Conservation (phyloP, 345 rosid species). For the Salix udensis region DNA sequence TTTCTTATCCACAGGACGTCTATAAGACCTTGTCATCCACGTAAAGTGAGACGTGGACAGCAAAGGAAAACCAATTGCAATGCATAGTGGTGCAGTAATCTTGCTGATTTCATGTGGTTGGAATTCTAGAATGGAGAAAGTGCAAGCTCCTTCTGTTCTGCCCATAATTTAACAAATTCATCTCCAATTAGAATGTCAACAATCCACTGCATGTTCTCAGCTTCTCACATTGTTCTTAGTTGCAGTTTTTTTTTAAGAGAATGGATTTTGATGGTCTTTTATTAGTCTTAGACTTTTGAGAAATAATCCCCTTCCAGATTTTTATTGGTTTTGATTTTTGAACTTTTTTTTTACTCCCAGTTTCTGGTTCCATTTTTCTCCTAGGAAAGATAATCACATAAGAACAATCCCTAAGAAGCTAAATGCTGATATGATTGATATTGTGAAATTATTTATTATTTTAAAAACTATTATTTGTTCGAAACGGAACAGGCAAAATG, state of each 20-base stretch:
- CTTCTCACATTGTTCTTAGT: conserved; percentile 25
- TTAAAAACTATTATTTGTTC: no score
- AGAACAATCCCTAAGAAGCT: conserved; percentile 71
- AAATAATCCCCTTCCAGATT: no score
- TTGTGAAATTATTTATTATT: no score
- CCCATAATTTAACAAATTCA: conserved; percentile 81
- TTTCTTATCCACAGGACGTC: conserved; percentile 63
- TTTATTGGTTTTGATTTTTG: no score
- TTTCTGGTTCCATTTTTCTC: no score
- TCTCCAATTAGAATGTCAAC: no score
- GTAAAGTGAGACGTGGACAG: conserved; percentile 77
- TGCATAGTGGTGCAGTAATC: conserved; percentile 75
- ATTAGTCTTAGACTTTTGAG: no score
- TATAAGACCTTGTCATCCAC: conserved; percentile 78
- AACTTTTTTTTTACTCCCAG: no score
- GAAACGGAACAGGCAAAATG: no score
- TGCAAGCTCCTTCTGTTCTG: conserved; percentile 86
- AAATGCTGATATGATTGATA: conserved; percentile 27
- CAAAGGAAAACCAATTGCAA: conserved; percentile 63
- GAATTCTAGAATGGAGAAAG: conserved; percentile 75
- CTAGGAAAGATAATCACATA: conserved; percentile 52
- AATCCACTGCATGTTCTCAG: conserved; percentile 79
- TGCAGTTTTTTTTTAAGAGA: no score
- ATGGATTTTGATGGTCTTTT: no score
- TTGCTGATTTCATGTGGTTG: conserved; percentile 79